Conservation (phyloP, 2,329 filamentous ascomycete genomes). For the Ophiostoma montium region DNA sequence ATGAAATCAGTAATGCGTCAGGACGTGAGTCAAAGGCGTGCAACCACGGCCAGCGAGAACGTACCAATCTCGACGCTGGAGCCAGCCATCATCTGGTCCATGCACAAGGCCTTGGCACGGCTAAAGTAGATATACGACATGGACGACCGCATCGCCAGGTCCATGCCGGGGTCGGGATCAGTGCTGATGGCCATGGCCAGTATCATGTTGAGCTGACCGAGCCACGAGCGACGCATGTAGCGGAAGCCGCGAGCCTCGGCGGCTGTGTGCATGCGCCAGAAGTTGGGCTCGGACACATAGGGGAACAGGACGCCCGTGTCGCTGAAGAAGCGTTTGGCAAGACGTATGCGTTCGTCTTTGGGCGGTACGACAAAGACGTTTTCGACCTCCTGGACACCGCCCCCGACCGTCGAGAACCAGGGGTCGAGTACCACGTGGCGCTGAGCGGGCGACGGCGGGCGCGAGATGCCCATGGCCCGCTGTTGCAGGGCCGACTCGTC, state of each 20-base stretch:
- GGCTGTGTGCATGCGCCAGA: constrained; percentile 11
- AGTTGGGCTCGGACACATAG: constrained; percentile 13
- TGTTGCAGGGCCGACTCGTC: not conserved
- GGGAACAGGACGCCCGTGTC: constrained; percentile 15
- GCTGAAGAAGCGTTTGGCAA: not conserved
- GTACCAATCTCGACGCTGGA: constrained; percentile 17
- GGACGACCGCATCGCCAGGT: not conserved
- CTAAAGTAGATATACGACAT: constrained; percentile 31
- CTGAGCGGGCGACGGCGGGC: not conserved
- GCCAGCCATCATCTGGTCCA: constrained; percentile 22
- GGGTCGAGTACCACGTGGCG: constrained; percentile 3
- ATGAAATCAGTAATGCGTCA: constrained; percentile 25
- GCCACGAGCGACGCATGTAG: constrained; percentile 31
- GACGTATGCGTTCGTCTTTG: too few species aligned
- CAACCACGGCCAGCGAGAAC: too few species aligned
- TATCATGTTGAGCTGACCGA: constrained; percentile 35
- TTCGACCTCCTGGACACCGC: too few species aligned
- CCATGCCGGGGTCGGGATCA: constrained; percentile 17
- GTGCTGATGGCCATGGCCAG: constrained; percentile 28
- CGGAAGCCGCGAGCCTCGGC: constrained; percentile 14
- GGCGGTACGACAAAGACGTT: too few species aligned
- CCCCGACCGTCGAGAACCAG: not conserved
- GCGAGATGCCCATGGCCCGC: not conserved
- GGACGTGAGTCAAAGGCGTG: constrained; percentile 24
- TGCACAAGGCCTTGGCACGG: constrained; percentile 28